These are phyloP conservation scores for Fomitopsis schrenkii DNA, from an alignment of 1,284 basidiomycete genomes.

Conservation along the genomic window DNA sequence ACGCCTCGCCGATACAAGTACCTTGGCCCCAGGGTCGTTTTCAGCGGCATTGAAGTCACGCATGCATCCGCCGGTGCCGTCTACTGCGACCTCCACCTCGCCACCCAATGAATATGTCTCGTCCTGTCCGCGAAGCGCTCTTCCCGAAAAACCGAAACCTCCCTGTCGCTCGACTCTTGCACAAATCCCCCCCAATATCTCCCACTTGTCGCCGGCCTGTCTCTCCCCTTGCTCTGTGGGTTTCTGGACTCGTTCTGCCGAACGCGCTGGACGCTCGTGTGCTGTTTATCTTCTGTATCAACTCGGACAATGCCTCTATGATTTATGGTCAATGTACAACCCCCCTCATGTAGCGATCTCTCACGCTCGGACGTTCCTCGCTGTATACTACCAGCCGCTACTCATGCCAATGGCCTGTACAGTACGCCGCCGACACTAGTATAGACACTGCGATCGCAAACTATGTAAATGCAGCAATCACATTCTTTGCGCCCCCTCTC, in stretches of 20 bases:
- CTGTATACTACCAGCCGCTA: neutral
- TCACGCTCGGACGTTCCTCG: neutral
- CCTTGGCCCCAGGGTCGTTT: slow-evolving; percentile 9
- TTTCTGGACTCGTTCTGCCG: neutral
- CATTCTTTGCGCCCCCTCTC: no score
- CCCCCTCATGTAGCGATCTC: neutral
- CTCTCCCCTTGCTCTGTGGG: neutral
- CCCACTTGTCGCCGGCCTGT: neutral
- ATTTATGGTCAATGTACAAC: neutral
- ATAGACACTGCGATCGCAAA: neutral
- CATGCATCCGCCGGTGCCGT: slow-evolving; percentile 5
- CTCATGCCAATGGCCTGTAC: neutral
- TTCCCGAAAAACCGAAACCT: neutral
- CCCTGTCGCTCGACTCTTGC: neutral
- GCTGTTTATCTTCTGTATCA: neutral
- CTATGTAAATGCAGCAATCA: no score
- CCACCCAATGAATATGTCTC: neutral
- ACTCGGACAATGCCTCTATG: neutral
- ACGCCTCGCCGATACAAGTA: slow-evolving; percentile 4
- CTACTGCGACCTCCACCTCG: slow-evolving; percentile 13
- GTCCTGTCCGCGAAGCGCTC: neutral
- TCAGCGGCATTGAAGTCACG: slow-evolving; percentile 11
- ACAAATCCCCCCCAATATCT: neutral
- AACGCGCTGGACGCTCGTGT: neutral
- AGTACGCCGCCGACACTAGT: neutral